Conservation (phyloP, 345 rosid species). For the Acer negundo region DNA sequence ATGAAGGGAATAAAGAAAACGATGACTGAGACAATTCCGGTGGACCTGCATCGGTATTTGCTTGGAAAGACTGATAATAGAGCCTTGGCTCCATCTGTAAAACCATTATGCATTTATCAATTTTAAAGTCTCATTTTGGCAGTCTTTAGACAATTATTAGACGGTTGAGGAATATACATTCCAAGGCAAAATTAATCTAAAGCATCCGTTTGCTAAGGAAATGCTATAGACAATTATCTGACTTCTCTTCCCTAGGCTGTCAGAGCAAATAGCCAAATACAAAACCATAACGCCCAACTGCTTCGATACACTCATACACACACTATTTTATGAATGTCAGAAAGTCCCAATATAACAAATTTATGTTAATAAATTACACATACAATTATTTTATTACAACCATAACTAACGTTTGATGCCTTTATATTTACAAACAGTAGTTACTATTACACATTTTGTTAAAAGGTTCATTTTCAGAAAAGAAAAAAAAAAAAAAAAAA, state of each 20-base stretch:
- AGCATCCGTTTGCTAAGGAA: too few relatives aligned
- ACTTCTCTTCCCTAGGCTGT: neutral
- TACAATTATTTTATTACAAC: neutral
- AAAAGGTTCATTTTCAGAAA: neutral
- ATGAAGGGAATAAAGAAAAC: slow-evolving; percentile 6
- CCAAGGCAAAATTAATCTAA: too few relatives aligned
- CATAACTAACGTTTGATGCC: neutral
- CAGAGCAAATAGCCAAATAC: neutral
- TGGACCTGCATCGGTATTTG: neutral
- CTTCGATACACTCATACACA: too few relatives aligned
- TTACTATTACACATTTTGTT: neutral
- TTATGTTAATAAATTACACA: neutral
- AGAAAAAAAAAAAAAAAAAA: too few relatives aligned
- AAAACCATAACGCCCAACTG: neutral
- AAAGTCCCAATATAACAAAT: too few relatives aligned
- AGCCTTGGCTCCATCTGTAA: neutral
- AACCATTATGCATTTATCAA: neutral
- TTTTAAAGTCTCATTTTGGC: neutral
- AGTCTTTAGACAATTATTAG: neutral
- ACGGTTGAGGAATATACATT: too few relatives aligned
- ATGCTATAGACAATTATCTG: too few relatives aligned
- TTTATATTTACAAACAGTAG: too few relatives aligned
- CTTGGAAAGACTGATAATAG: neutral
- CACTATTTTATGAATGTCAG: too few relatives aligned
- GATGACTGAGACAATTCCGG: slow-evolving; percentile 14